These are phyloP conservation scores for Boletus albobrunnescens DNA, from an alignment of 1,284 basidiomycete genomes.

Conservation along the genomic window DNA sequence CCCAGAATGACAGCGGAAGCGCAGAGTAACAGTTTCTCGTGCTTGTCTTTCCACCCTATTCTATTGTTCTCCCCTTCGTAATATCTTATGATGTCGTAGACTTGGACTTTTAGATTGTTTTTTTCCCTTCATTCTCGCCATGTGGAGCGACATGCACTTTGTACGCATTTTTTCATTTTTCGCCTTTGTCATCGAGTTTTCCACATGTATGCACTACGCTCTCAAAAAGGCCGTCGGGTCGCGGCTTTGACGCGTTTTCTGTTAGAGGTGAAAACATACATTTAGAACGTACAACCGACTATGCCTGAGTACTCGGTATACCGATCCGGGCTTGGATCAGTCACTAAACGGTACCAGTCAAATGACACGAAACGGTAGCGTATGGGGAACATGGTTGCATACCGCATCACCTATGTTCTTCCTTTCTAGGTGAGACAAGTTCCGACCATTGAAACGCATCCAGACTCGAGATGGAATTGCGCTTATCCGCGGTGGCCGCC, in stretches of 20 bases:
- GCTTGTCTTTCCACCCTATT: slow-evolving; percentile 5
- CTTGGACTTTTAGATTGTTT: slow-evolving; percentile 27
- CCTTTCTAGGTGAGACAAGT: slow-evolving; percentile 31
- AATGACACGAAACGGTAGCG: slow-evolving; percentile 41
- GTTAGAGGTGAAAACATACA: too few relatives aligned
- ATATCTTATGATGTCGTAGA: slow-evolving; percentile 25
- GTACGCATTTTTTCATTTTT: slow-evolving; percentile 17
- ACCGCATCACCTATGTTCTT: slow-evolving; percentile 20
- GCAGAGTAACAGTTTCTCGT: slow-evolving; percentile 8
- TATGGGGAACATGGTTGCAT: neutral
- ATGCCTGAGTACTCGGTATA: neutral
- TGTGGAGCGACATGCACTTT: slow-evolving; percentile 17
- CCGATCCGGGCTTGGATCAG: too few relatives aligned
- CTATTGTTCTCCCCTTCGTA: slow-evolving; percentile 14
- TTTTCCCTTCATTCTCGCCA: slow-evolving; percentile 8
- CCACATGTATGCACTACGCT: slow-evolving; percentile 16
- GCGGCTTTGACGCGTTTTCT: too few relatives aligned
- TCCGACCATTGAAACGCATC: slow-evolving; percentile 35
- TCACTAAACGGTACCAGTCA: slow-evolving; percentile 8
- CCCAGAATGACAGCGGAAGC: slow-evolving; percentile 13
- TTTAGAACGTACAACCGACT: slow-evolving; percentile 3
- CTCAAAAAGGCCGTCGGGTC: slow-evolving; percentile 2
- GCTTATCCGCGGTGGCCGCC: slow-evolving; percentile 32
- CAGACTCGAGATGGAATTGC: slow-evolving; percentile 30
- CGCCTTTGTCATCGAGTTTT: slow-evolving; percentile 9